Evolutionary conservation across 1,284 basidiomycete species (phyloP), one percentile per base, ranked within the genome.

Genomic region (Crucibulum cyathiforme): DNA sequence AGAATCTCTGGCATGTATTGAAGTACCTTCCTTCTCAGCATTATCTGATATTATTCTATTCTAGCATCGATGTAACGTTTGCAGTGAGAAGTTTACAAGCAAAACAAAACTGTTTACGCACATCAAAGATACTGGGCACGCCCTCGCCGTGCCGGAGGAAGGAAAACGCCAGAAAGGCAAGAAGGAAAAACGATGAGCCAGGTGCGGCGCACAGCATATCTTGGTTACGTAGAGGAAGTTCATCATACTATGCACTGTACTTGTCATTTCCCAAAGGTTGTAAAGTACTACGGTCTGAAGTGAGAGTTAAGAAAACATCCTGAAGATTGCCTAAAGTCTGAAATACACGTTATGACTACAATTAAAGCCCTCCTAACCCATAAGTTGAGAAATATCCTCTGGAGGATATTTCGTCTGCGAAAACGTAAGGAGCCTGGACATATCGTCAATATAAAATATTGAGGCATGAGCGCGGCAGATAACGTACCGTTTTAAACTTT

Each of bases 361-460:
- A 24, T 24, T n/a, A 50, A 50, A 34, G 36, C 17, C 19, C 39
- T 19, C 13, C 80, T 78, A 95, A 49, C 95, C 95, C 95, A 97
- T 96, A 53, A 95, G 80, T 68, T 97, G 95, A 9, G 95, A 93
- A 35, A 93, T 85, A 74, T 96, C 95, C 0, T 90, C 89, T 12
- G 96, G 96, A 8, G 95, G 96, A 68, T 96, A 93, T 67, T 96
- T 95, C 5, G 94, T 96, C 77, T 98, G 96, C 2, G 95, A 92
- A 73, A 98, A 98, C 0, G 96, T 98, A 68, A 98, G 81, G 49
- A 98, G 82, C 60, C 94, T 95, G 67, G 1, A 3, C 24, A 31
- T 48, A 54, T 46, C 31, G n/a, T 57, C 34, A 50, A 58, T 58
- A 50, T 60, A 48, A 57, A 54, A 10, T 37, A 34, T 54, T 51